These are phyloP conservation scores for Geranium incanum DNA, from an alignment of 441 rosid genomes.

Conservation along the genomic window DNA sequence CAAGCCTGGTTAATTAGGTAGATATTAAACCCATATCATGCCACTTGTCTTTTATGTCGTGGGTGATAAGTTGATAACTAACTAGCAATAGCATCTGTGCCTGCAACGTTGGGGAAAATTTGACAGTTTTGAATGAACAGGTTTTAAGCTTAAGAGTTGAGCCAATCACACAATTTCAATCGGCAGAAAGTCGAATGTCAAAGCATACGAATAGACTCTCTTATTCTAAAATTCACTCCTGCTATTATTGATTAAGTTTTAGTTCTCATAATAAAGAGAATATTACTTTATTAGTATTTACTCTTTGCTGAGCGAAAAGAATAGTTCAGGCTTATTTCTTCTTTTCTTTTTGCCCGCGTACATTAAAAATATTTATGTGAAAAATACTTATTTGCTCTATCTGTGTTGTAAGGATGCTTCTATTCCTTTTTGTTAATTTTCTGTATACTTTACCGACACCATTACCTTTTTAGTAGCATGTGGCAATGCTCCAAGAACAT, in stretches of 20 bases:
- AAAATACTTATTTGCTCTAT: not conserved
- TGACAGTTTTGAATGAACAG: not conserved
- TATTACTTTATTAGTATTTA: not conserved
- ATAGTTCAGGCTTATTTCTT: not conserved
- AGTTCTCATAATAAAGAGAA: not conserved
- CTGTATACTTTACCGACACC: not conserved
- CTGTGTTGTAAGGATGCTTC: not conserved
- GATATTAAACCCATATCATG: not conserved
- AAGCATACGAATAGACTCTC: not conserved
- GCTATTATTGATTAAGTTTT: not conserved
- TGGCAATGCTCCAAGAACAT: not conserved
- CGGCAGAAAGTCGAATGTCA: not conserved
- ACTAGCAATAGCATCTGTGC: not conserved
- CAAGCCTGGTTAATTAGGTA: not conserved
- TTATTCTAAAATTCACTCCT: not conserved
- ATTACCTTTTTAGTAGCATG: not conserved
- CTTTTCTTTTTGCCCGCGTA: not conserved
- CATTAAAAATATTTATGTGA: not conserved
- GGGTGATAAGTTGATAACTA: not conserved
- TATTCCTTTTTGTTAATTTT: not conserved
- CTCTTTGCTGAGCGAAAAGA: not conserved
- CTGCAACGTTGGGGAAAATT: not conserved
- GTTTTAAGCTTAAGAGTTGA: not conserved
- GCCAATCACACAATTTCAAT: not conserved
- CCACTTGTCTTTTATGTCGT: not conserved